phyloP scores from a whole-genome alignment of 2,329 filamentous ascomycete species.

The Beauveria sp. region DNA sequence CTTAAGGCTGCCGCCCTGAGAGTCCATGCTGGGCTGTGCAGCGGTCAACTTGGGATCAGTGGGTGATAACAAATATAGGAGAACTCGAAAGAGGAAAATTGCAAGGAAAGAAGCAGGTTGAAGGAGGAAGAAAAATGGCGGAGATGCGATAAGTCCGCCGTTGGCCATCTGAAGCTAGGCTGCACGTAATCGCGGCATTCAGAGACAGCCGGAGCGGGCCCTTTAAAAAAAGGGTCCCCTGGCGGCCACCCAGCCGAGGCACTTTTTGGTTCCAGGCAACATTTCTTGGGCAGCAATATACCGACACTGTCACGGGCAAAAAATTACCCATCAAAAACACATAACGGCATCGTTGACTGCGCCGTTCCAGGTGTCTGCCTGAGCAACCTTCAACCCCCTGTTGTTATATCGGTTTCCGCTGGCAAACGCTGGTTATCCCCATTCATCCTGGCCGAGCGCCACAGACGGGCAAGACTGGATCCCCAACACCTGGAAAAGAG shows the following conservation, averaged over 20 bases:
- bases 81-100: no score
- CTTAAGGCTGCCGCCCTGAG: slow-evolving; percentile 43
- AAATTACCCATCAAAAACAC: neutral
- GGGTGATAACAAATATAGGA: neutral
- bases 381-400: neutral
- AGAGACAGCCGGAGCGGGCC: neutral
- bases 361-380: neutral
- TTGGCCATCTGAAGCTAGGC: neutral
- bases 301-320: neutral
- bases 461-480: neutral
- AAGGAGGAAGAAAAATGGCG: neutral
- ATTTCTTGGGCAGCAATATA: neutral
- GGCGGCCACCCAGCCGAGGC: neutral
- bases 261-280: neutral
- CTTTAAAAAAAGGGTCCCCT: neutral
- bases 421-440: neutral
- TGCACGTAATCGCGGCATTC: neutral
- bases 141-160: neutral
- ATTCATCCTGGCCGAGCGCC: neutral
- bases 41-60: neutral
- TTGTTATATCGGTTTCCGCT: neutral
- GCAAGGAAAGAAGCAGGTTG: neutral
- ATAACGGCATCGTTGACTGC: no score
- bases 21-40: slow-evolving; percentile 14
- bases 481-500: neutral